A percentile compares a stretch with the other conserved stretches of the same genome.
These are phyloP conservation scores for Chrysosporium keratinophilum DNA, from an alignment of 2,329 filamentous ascomycete genomes.

Conservation along the genomic window DNA sequence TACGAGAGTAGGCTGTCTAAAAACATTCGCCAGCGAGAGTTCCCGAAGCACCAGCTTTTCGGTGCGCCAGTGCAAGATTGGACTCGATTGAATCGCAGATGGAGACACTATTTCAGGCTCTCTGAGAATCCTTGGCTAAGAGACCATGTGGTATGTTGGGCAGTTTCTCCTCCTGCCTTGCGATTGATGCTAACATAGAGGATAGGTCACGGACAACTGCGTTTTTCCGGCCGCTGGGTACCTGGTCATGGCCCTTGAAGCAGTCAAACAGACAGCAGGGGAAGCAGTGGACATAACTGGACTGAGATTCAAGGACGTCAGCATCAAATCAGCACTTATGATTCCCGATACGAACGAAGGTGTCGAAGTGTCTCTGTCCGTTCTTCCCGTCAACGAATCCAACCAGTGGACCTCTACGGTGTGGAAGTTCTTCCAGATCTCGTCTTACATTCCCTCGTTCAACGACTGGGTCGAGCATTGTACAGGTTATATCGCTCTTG, in stretches of 20 bases:
- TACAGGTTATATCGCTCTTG: constrained; percentile 23
- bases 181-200: neutral
- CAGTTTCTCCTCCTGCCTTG: too few species aligned
- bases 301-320: constrained; percentile 19
- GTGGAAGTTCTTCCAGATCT: constrained; percentile 25
- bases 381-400: constrained; percentile 20
- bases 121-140: constrained; percentile 26
- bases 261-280: constrained; percentile 17
- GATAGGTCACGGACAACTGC: constrained; percentile 1
- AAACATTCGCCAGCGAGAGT: constrained; percentile 17
- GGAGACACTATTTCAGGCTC: constrained; percentile 21
- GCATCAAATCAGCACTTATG: constrained; percentile 23
- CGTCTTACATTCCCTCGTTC: constrained; percentile 24
- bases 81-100: constrained; percentile 18
- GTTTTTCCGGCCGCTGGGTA: constrained; percentile 15
- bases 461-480: constrained; percentile 31
- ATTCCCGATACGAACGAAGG: constrained; percentile 26
- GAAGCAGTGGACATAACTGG: constrained; percentile 5
- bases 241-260: constrained; percentile 15
- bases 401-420: constrained; percentile 16
- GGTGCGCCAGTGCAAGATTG: constrained; percentile 22
- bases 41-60: constrained; percentile 8
- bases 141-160: constrained; percentile 22
- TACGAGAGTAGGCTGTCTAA: constrained; percentile 15
- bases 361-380: constrained; percentile 24